Evolutionary conservation across 2,329 filamentous ascomycete species (phyloP).

Genomic region (Paramyrothecium roridum): DNA sequence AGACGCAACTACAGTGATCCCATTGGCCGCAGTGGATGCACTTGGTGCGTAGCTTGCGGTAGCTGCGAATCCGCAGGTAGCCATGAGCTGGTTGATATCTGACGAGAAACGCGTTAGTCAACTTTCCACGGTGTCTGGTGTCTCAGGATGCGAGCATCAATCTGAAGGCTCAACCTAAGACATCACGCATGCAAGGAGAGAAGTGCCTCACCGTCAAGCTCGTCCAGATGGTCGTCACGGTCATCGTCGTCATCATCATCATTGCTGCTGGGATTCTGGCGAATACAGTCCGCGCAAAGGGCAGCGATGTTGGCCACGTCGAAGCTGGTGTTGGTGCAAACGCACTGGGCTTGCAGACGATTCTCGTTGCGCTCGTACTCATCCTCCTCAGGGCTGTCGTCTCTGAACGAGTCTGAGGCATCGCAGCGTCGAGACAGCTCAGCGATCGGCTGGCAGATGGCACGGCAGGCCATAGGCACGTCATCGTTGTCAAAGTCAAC

Average conservation of each 20-base stretch:
- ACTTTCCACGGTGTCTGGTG: too few relatives aligned
- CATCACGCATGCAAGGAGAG: fast-evolving
- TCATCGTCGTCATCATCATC: conserved; percentile 12
- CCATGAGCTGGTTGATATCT: conserved; percentile 33
- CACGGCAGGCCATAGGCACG: conserved; percentile 27
- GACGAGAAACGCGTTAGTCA: not conserved
- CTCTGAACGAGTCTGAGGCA: conserved; percentile 20
- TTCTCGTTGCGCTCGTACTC: conserved; percentile 29
- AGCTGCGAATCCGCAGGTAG: conserved; percentile 29
- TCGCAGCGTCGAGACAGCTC: conserved; percentile 32
- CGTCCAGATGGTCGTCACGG: conserved; percentile 11
- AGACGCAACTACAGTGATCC: conserved; percentile 26
- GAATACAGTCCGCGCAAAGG: conserved; percentile 34
- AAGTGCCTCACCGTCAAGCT: conserved; percentile 14
- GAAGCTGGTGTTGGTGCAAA: conserved; percentile 38
- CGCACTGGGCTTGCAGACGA: conserved; percentile 33
- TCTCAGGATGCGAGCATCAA: too few relatives aligned
- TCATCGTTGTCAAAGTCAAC: conserved; percentile 29
- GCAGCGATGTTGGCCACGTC: conserved; percentile 30
- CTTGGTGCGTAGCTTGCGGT: conserved; percentile 22
- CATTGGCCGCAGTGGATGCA: conserved; percentile 18
- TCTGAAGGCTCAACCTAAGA: not conserved
- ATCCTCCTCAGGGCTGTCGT: conserved; percentile 18
- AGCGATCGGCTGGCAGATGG: conserved; percentile 32
- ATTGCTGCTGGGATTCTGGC: conserved; percentile 20